phyloP scores from a whole-genome alignment of 1,284 basidiomycete species.

The Apiotrichum sp. region DNA sequence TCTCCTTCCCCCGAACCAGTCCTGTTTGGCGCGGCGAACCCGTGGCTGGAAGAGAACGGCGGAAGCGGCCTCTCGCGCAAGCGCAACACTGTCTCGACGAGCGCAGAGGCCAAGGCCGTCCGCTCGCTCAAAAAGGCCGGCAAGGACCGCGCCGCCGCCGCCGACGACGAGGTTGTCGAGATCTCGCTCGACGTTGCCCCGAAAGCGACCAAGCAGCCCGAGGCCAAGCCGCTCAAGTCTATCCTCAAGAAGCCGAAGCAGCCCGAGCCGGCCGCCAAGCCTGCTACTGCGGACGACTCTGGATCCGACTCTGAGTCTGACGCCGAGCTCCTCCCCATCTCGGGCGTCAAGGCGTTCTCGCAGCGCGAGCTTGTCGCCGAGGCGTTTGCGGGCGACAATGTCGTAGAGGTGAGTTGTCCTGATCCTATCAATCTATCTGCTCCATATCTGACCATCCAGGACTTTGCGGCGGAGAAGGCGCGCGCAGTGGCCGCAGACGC shows the following conservation, averaged over 20 bases:
- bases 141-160: constrained; percentile 54
- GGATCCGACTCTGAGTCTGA: constrained; percentile 49
- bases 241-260: constrained; percentile 13
- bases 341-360: constrained; percentile 43
- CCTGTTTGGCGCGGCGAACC: constrained; percentile 51
- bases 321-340: constrained; percentile 44
- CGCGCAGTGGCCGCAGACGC: constrained; percentile 75
- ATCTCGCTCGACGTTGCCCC: constrained; percentile 54
- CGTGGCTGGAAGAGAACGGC: constrained; percentile 59
- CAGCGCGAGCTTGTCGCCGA: constrained; percentile 78
- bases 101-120: constrained; percentile 58
- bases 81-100: constrained; percentile 64
- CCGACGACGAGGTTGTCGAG: constrained; percentile 70
- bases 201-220: neutral
- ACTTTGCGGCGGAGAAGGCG: constrained; percentile 77
- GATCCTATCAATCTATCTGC: no score
- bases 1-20: constrained; percentile 7
- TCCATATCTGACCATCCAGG: constrained; percentile 23
- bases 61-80: constrained; percentile 53
- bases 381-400: constrained; percentile 95
- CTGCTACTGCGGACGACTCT: neutral
- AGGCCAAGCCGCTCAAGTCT: constrained; percentile 4
- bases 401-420: constrained; percentile 53
- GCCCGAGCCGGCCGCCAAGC: constrained; percentile 3
- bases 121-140: constrained; percentile 62